Evolutionary conservation across 306 rosid species (phyloP), one percentile per base, ranked within the genome.

Genomic region (Neltuma alba): DNA sequence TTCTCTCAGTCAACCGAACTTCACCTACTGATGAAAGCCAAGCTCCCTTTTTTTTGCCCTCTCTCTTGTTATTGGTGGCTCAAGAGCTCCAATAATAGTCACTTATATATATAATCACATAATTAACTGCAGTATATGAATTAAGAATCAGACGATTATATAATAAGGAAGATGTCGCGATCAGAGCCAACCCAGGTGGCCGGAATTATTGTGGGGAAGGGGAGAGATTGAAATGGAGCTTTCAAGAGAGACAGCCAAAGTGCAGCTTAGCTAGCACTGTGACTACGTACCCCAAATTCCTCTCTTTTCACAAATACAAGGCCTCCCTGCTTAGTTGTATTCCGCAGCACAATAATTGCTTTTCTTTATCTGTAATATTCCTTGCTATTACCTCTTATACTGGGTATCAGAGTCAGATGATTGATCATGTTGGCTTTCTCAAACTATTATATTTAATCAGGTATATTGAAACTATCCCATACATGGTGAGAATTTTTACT

Each of bases 191-290:
- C 88, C 83, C 79, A 65, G 74, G 74, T 37, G 65, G 74, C 52
- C 76, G 78, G 85, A 89, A 93, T 92, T 82, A 91, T 91, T 84
- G 58, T 48, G 55, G 55, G 47, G 47, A 12, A 41, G 47, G 3
- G 47, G 89, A 81, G 84, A 83, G 83, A 83, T 84, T 73, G 81
- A 86, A 88, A 79, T 84, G 87, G 84, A 79, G 81, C 90, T 84
- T 85, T 86, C 87, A 78, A 40, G 55, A 81, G 67, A 82, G 85
- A 80, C 66, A 68, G 33, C 52, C 36, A n/a, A 20, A 76, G 41
- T 9, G 31, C 28, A 65, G 6, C 63, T 57, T 57, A 57, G 47
- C 71, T 65, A 33, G 69, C 80, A 65, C 79, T 79, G 76, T 50
- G 47, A 62, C 61, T 81, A 57, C 76, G 63, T 23, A 23, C 16